Evolutionary conservation across 148 eudicot genomes (phyloP).

Genomic region (Persicaria maculosa): DNA sequence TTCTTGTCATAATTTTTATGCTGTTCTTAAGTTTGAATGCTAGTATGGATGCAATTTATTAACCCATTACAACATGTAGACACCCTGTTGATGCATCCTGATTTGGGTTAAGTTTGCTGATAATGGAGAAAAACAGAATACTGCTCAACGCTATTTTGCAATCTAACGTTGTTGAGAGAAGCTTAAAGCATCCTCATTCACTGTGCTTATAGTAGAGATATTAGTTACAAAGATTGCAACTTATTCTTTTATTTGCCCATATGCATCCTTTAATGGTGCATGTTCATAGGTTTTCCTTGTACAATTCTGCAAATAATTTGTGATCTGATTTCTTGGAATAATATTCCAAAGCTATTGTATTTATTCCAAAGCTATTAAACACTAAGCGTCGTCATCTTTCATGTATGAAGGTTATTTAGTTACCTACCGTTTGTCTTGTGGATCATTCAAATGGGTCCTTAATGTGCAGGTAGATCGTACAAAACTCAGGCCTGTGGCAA

Average conservation of each 20-base stretch:
- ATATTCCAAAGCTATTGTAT: background rate
- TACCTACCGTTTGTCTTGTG: background rate
- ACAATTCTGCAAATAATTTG: no score
- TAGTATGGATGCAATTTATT: background rate
- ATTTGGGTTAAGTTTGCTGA: no score
- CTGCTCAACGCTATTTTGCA: background rate
- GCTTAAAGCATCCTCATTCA: no score
- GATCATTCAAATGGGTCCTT: background rate
- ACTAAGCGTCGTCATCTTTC: background rate
- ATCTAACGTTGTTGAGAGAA: background rate
- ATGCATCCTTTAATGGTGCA: no score
- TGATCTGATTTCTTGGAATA: background rate
- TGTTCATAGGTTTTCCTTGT: no score
- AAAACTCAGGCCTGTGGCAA: constrained; percentile 67
- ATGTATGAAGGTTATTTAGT: background rate
- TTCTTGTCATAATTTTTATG: background rate
- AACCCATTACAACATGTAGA: background rate
- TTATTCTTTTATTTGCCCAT: no score
- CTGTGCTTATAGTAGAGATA: no score
- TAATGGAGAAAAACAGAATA: no score
- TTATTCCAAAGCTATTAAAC: background rate
- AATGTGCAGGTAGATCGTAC: constrained; percentile 70
- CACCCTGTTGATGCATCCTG: no score
- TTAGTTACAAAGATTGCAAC: no score
- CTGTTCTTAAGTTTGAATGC: background rate